Evolutionary conservation across 192 early-diverging fungal genomes (phyloP).

Genomic region (Backusella parvicylindrica): DNA sequence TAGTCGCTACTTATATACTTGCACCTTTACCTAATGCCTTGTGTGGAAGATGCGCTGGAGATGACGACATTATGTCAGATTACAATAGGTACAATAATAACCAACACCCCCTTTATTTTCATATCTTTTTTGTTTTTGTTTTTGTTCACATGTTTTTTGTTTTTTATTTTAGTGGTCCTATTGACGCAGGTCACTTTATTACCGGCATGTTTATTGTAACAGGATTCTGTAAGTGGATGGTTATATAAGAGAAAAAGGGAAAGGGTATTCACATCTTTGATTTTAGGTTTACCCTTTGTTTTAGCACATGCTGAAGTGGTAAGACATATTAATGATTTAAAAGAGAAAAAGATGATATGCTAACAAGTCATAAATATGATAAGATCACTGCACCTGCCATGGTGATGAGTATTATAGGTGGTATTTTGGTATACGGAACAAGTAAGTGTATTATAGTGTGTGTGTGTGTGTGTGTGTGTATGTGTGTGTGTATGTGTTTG

Average conservation of each 20-base stretch:
- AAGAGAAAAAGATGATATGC: neutral
- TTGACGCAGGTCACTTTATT: slow-evolving; percentile 79
- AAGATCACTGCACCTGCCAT: slow-evolving; percentile 83
- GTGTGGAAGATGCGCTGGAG: slow-evolving; percentile 66
- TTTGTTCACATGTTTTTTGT: slow-evolving; percentile 2
- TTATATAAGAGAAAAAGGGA: neutral
- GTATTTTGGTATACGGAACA: slow-evolving; percentile 90
- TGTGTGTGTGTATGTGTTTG: neutral
- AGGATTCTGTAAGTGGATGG: slow-evolving; percentile 66
- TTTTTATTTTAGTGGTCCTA: slow-evolving; percentile 31
- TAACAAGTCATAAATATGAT: neutral
- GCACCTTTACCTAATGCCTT: slow-evolving; percentile 92
- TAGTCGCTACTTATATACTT: slow-evolving; percentile 85
- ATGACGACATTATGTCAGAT: slow-evolving; percentile 69
- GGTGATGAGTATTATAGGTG: slow-evolving; percentile 87
- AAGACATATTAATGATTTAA: slow-evolving; percentile 23
- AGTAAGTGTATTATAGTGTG: slow-evolving; percentile 46
- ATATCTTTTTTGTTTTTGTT: neutral
- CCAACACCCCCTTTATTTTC: neutral
- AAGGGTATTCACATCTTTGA: neutral
- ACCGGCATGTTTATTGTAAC: slow-evolving; percentile 91
- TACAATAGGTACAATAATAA: slow-evolving; percentile 39
- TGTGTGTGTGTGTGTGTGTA: neutral
- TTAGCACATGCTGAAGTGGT: slow-evolving; percentile 79
- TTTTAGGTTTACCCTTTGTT: slow-evolving; percentile 71